Base-by-base conservation (phyloP, 345 rosid genomes). In the Kernera saxatilis region DNA sequence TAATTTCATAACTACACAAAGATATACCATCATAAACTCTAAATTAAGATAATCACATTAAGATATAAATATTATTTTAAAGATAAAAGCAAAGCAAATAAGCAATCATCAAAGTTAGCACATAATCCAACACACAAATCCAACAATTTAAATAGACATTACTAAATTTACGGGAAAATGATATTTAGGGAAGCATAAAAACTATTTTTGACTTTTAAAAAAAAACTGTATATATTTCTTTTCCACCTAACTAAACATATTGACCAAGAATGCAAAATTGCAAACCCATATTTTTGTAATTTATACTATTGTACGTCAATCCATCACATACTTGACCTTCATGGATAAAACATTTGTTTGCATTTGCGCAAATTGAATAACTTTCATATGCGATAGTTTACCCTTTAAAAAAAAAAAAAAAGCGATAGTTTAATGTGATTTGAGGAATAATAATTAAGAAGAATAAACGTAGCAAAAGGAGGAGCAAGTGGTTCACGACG, bases 401-500 rank as follows among this genome's bases (percentile, higher is more conserved):
- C n/a, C n/a, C n/a, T n/a, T n/a, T n/a, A n/a, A n/a, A n/a, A n/a
- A n/a, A n/a, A n/a, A n/a, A n/a, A n/a, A n/a, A n/a, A n/a, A n/a
- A n/a, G n/a, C n/a, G n/a, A n/a, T n/a, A n/a, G n/a, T n/a, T n/a
- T 54, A 67, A 60, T 60, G 36, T 55, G 60, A 33, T 48, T 69
- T 63, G 46, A 6, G 75, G 46, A 62, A 36, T 55, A 35, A 10
- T 61, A 25, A 49, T 48, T 33, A 49, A 44, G 53, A 67, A 67
- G 43, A 50, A 33, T 22, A 6, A 55, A 74, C n/a, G 72, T 49
- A 30, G 64, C 37, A 58, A 74, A 68, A 52, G 26, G 46, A 3
- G 40, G 44, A 43, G 71, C 75, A 76, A 76, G 71, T 76, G 76
- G 79, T 69, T 76, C 53, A 70, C 70, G 71, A 63, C 66, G 71